Evolutionary conservation across 2,329 filamentous ascomycete species (phyloP), one percentile per base, ranked within the genome.

Genomic region (Didymella glomerata): DNA sequence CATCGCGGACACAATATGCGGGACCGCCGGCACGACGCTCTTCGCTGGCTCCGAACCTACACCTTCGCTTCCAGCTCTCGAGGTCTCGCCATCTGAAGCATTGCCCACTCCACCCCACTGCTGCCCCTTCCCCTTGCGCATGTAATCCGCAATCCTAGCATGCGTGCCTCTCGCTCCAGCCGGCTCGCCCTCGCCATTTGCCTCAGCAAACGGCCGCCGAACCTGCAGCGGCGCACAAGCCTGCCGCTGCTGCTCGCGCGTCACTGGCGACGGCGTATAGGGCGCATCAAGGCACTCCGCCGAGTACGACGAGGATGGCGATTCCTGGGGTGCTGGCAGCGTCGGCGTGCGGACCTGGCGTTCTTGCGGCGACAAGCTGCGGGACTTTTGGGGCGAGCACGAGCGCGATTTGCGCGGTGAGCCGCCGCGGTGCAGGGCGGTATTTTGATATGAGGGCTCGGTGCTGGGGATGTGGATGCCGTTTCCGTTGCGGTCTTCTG

Each of bases 261-360:
- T 55, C 44, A 69, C 61, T 9, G 68, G 67, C 0, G 68, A 67
- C 1, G 68, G 68, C 22, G 68, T 71, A 10, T 68, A 64, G 10
- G 67, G 68, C 3, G 56, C 55, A 2, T 63, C 61, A 14, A 14
- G 48, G 28, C 40, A 47, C 18, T 50, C 53, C 1, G 28, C 38
- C 1, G 51, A 59, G 27, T 51, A 59, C 5, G 34, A 13, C 8
- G 56, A 59, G 28, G 50, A 34, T 6, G 52, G 45, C 6, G 38
- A 45, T 11, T 60, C 57, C 10, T 45, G 51, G 25, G 55, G 57
- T 4, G 28, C 47, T 9, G 47, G 44, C n/a, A 60, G 30, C 2
- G 42, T 41, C 1, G 57, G 57, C 13, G 57, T 57, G 14, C 25
- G 22, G 4, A 51, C 28, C 3, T 40, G 3, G 2, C 48, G 32